Evolutionary conservation across 345 rosid genomes (phyloP).

Genomic region (Syzygium jambos): DNA sequence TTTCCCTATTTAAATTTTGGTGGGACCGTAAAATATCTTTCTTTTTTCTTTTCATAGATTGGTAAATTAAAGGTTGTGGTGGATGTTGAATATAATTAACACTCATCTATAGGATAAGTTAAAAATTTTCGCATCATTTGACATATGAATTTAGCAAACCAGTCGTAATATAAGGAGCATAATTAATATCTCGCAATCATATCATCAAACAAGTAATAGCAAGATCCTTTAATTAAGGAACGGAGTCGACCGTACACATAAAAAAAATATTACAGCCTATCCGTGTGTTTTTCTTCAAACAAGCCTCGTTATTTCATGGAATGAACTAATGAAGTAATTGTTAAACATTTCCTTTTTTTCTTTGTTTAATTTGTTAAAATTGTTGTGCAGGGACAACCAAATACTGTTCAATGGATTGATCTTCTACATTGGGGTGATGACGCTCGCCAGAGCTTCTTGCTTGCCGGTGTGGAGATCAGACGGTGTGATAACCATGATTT

Average conservation of each 20-base stretch:
- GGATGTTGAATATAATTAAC: neutral
- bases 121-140: neutral
- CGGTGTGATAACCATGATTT: conserved; percentile 27
- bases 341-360: neutral
- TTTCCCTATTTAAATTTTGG: neutral
- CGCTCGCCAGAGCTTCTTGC: conserved; percentile 14
- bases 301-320: neutral
- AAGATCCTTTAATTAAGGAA: neutral
- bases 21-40: neutral
- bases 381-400: conserved; percentile 60
- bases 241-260: neutral
- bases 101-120: neutral
- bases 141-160: neutral
- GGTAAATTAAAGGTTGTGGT: neutral
- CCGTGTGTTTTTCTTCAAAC: neutral
- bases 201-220: neutral
- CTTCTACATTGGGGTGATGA: conserved; percentile 11
- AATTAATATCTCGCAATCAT: neutral
- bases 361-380: neutral
- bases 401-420: conserved; percentile 48
- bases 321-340: neutral
- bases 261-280: neutral
- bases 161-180: neutral
- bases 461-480: conserved; percentile 58
- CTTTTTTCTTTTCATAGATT: neutral